Percentiles rank a stretch among this genome's conserved stretches.
phyloP scores from a whole-genome alignment of 202 grass and related monocot species.

The Zizania palustris region DNA sequence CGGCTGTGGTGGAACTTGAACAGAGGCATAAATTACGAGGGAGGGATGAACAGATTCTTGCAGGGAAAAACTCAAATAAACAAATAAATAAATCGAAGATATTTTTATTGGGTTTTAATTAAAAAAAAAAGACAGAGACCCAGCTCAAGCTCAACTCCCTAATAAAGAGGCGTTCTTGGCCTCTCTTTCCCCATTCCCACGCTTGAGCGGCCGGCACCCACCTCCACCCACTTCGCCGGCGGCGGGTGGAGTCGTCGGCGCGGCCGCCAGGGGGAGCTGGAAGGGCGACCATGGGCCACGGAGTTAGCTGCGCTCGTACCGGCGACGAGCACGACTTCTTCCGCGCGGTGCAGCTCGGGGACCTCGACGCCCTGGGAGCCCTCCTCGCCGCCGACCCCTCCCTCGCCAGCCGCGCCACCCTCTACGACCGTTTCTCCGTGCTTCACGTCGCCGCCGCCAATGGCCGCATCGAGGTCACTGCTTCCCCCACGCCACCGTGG shows the following conservation, averaged over 20 bases:
- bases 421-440: constrained; percentile 84
- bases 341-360: too few species aligned
- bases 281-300: constrained; percentile 61
- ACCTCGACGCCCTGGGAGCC: too few species aligned
- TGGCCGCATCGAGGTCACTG: constrained; percentile 73
- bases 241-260: constrained; percentile 46
- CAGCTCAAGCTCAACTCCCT: background rate
- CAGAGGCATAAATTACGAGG: background rate
- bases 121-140: background rate
- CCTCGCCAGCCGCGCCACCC: constrained; percentile 54
- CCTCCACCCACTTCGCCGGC: constrained; percentile 54
- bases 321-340: constrained; percentile 42
- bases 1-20: too few species aligned
- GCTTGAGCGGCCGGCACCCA: constrained; percentile 24
- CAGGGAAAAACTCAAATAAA: background rate
- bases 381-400: constrained; percentile 30
- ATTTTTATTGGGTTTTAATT: constrained; percentile 22
- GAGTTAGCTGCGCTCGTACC: constrained; percentile 79
- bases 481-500: background rate
- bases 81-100: constrained; percentile 25
- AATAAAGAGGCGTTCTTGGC: constrained; percentile 46
- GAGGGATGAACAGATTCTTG: background rate
- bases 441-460: constrained; percentile 94
- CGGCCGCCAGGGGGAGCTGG: background rate
- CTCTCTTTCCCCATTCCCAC: constrained; percentile 42